phyloP scores from a whole-genome alignment of 2,329 filamentous ascomycete genomes.

The Chaetomium sp. region DNA sequence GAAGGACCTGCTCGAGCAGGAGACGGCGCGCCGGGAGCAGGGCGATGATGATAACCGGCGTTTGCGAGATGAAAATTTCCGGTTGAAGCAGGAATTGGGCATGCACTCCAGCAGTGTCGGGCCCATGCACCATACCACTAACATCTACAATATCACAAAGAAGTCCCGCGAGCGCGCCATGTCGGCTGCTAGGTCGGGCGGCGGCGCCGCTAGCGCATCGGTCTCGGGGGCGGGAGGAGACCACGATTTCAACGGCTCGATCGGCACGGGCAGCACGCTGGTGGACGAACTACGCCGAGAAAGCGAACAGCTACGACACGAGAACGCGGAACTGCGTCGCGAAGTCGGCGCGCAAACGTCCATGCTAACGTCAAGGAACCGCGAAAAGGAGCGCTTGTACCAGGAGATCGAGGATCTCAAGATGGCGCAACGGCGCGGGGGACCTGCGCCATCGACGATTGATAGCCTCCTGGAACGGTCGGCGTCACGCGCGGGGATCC shows the following conservation, averaged over 20 bases:
- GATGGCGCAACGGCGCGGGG: slow-evolving; percentile 70
- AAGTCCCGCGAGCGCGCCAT: slow-evolving; percentile 40
- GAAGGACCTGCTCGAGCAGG: slow-evolving; percentile 90
- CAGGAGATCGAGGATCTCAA: slow-evolving; percentile 97
- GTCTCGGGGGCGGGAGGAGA: slow-evolving; percentile 29
- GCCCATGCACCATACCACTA: slow-evolving; percentile 52
- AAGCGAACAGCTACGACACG: slow-evolving; percentile 73
- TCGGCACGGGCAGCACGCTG: slow-evolving; percentile 58
- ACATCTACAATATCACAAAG: slow-evolving; percentile 59
- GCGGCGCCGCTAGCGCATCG: slow-evolving; percentile 35
- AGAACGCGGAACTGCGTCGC: slow-evolving; percentile 85
- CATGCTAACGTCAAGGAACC: slow-evolving; percentile 92
- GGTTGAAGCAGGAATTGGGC: slow-evolving; percentile 56
- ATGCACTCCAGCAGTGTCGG: slow-evolving; percentile 22
- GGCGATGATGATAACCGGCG: slow-evolving; percentile 81
- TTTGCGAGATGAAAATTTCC: slow-evolving; percentile 77
- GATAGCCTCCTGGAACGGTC: slow-evolving; percentile 95
- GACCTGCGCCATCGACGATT: slow-evolving; percentile 56
- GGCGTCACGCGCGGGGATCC: slow-evolving; percentile 67
- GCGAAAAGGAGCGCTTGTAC: slow-evolving; percentile 89
- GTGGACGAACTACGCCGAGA: slow-evolving; percentile 68
- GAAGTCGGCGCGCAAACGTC: slow-evolving; percentile 94
- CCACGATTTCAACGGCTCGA: slow-evolving; percentile 43
- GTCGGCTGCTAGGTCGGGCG: slow-evolving; percentile 45
- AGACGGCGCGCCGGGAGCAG: slow-evolving; percentile 82